These are phyloP conservation scores for Solanum clarkiae DNA, from an alignment of 257 asterid species.

Conservation along the genomic window DNA sequence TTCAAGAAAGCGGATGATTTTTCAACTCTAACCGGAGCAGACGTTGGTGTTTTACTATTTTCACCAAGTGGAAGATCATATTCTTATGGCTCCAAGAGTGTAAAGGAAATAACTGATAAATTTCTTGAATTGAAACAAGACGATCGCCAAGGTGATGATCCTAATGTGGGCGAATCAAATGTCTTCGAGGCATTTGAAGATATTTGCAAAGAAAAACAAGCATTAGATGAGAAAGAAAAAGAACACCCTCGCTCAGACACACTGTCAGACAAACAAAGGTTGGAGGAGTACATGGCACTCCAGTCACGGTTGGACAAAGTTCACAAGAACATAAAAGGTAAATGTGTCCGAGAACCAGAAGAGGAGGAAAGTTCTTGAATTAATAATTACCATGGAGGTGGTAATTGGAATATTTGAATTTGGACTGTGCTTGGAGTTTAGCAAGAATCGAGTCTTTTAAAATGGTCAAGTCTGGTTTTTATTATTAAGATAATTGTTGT, in stretches of 20 bases:
- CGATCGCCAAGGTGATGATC: not conserved
- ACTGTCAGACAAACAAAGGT: not conserved
- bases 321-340: not conserved
- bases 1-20: not conserved
- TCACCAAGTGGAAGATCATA: not conserved
- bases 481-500: not conserved
- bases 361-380: not conserved
- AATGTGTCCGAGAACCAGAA: not conserved
- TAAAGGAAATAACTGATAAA: not conserved
- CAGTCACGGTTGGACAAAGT: not conserved
- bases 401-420: not conserved
- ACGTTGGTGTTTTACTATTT: not conserved
- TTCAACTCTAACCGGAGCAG: not conserved
- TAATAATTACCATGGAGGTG: not conserved
- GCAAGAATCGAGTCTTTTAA: not conserved
- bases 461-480: not conserved
- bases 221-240: not conserved
- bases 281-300: not conserved
- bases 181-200: not conserved
- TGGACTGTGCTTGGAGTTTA: not conserved
- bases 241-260: not conserved
- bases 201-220: not conserved
- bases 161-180: not conserved
- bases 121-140: not conserved
- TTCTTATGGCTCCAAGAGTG: not conserved